phyloP scores from a whole-genome alignment of 371 early-diverging fungal genomes.

The Mortierella sp. region DNA sequence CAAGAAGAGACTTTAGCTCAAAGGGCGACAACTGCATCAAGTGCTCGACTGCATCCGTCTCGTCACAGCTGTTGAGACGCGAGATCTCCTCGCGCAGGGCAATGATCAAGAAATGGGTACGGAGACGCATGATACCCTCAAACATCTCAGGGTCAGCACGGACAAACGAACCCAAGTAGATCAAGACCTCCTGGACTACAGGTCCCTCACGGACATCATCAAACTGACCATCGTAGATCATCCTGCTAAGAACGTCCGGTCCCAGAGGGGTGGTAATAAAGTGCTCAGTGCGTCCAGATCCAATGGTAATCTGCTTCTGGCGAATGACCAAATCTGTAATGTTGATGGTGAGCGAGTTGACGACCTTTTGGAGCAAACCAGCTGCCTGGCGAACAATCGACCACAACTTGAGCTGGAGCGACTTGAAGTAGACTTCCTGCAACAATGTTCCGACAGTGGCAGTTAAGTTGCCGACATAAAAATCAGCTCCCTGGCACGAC shows the following conservation, averaged over 20 bases:
- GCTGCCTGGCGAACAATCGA: slow-evolving; percentile 86
- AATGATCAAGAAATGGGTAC: slow-evolving; percentile 86
- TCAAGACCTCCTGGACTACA: slow-evolving; percentile 87
- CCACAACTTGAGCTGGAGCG: slow-evolving; percentile 83
- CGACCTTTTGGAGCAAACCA: slow-evolving; percentile 81
- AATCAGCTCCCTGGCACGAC: slow-evolving; percentile 76
- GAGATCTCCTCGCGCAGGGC: slow-evolving; percentile 90
- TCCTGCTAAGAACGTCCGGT: slow-evolving; percentile 75
- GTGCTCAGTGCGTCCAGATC: slow-evolving; percentile 77
- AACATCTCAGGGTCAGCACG: slow-evolving; percentile 80
- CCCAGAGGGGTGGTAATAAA: slow-evolving; percentile 77
- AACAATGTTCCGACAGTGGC: slow-evolving; percentile 76
- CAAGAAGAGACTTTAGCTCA: slow-evolving; percentile 82
- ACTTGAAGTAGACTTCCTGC: slow-evolving; percentile 88
- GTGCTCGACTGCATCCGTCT: slow-evolving; percentile 85
- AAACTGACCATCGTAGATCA: slow-evolving; percentile 69
- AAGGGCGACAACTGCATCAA: slow-evolving; percentile 88
- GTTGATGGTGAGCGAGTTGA: slow-evolving; percentile 83
- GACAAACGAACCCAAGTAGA: slow-evolving; percentile 83
- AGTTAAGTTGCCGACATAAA: slow-evolving; percentile 62
- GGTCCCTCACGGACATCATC: slow-evolving; percentile 90
- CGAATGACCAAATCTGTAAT: slow-evolving; percentile 87
- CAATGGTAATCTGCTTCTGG: slow-evolving; percentile 85
- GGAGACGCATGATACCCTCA: slow-evolving; percentile 86
- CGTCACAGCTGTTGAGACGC: slow-evolving; percentile 77